Evolutionary conservation across 108 stramenopile genomes (phyloP).

Genomic region (Conticribra guillardii): DNA sequence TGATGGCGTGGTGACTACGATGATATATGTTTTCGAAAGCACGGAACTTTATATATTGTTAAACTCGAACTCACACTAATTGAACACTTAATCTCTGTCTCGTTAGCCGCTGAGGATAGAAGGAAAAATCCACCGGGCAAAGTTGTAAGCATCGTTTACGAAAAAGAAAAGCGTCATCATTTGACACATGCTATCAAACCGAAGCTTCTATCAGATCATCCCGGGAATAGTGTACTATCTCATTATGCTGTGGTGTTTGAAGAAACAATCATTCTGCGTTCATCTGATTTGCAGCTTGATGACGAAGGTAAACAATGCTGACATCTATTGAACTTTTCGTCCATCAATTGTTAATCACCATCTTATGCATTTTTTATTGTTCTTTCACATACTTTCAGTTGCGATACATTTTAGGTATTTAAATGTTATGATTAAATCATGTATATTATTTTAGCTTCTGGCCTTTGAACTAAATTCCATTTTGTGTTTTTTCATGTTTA

Average conservation of each 20-base stretch:
- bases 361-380: background rate
- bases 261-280: conserved; percentile 27
- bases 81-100: too few species aligned
- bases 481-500: background rate
- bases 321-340: background rate
- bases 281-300: conserved; percentile 25
- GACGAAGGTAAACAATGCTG: conserved; percentile 16
- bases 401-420: conserved; percentile 23
- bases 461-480: background rate
- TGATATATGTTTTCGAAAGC: background rate
- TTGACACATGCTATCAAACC: conserved; percentile 13
- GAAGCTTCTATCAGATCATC: conserved; percentile 27
- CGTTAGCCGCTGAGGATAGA: conserved; percentile 31
- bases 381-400: conserved; percentile 5
- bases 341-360: too few species aligned
- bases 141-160: conserved; percentile 25
- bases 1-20: background rate
- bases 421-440: background rate
- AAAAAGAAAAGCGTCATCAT: conserved; percentile 23
- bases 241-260: conserved; percentile 32
- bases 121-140: conserved; percentile 30
- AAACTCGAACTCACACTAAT: background rate
- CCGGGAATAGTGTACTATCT: conserved; percentile 25
- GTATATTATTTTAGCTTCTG: too few species aligned
- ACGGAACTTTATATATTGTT: background rate